Evolutionary conservation across 2,329 filamentous ascomycete species (phyloP), one percentile per base, ranked within the genome.

Genomic region (Emydomyces testavorans): DNA sequence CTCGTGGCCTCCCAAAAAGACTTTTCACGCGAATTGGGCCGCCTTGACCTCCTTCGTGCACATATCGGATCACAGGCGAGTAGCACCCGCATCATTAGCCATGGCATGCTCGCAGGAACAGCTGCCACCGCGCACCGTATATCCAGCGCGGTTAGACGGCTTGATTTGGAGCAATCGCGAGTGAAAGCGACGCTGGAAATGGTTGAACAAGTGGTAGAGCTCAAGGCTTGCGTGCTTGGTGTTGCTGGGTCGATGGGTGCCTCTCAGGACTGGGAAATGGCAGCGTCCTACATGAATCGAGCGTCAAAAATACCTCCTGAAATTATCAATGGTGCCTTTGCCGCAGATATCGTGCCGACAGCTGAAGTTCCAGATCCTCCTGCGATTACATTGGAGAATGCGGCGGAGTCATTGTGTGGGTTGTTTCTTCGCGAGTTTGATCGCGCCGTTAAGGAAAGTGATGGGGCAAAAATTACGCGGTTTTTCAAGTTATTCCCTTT

Each of bases 401-500:
- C 92, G 0, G 84, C 86, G 51, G 89, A 94, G 68, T 92, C 85
- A 53, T 70, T 98, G 43, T 96, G 92, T 61, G 83, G 79, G 0
- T 71, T 98, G 50, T 98, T 98, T 66, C 67, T 96, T 61, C 77
- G 90, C 51, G 92, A 98, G 69, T 98, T 98, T 58, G 88, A 96
- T 59, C 92, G 83, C 65, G 92, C 92, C 0, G 85, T 89, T 1
- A 76, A 78, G 52, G 88, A 92, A 35, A 83, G 78, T n/a, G 89
- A 96, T 58, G 88, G 86, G 2, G 77, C 85, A 20, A 87, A 85
- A 62, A 86, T 98, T 46, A 95, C 92, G 1, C 75, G 92, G 35
- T 98, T 98, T 71, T 98, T 98, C 71, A 98, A 98, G 70, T 72
- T 98, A 31, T 98, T 98, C 59, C 92, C 92, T 13, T 71, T 98